Evolutionary conservation across 306 rosid genomes (phyloP), one percentile per base, ranked within the genome.

Genomic region (Luffa acutangula): DNA sequence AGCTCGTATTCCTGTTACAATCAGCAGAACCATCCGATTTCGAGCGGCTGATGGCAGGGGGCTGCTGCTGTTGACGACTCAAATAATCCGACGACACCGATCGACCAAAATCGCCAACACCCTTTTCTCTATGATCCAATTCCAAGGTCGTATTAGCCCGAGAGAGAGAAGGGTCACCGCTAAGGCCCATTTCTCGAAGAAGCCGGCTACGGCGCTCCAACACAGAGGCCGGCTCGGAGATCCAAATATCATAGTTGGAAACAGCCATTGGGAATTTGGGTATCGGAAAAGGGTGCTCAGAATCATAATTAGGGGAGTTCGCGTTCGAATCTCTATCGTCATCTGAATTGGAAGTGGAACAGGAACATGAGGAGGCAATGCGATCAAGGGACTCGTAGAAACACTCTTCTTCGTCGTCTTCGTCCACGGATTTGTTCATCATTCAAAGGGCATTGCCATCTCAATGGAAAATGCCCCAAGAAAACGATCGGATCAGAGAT

Each of bases 351-450:
- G 98, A 93, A 74, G 90, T 88, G 53, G 99, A 95, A 76, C 97
- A 92, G 0, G 98, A 95, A 79, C 97, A 90, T 5, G 93, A 90
- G 6, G 97, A 95, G 84, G 82, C 93, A 62, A 93, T 77, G 66
- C 96, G 97, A 89, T 93, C 98, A 74, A 88, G 87, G 41, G 99
- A 90, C 83, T 95, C 99, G 93, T 90, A 91, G 85, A 93, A 95
- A 84, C 88, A 83, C 78, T 91, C 92, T 76, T 76, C 86, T 62
- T 91, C 89, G 80, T 87, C 88, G 60, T 85, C 90, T 72, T 86
- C 88, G 52, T 81, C 84, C 60, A 75, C 80, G 75, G 90, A 81
- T 83, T 83, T 89, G 93, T 84, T 93, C 97, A 95, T 95, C 80
- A 86, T 90, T 85, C 78, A 52, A 78, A 80, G 95, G 93, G 93